Conservation (phyloP, 768 basidiomycete genomes). For the Austroboletus eburneus region DNA sequence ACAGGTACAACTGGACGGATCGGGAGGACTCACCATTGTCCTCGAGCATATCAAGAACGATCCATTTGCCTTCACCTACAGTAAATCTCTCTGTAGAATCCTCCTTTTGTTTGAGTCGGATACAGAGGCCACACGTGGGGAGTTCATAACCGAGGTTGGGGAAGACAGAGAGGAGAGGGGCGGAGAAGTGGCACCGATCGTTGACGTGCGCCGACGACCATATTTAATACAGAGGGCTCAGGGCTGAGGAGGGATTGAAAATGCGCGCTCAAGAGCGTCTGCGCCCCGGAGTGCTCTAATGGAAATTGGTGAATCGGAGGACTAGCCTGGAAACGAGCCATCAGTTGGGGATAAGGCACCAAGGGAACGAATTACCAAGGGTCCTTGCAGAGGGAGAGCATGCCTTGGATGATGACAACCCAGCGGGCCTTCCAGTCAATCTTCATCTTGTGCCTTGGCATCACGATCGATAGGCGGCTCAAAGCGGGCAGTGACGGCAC, state of each 20-base stretch:
- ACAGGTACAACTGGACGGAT: background rate
- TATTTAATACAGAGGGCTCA: conserved; percentile 43
- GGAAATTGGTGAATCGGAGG: conserved; percentile 36
- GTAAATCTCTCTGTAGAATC: background rate
- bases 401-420: conserved; percentile 56
- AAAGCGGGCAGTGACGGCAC: conserved; percentile 34
- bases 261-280: conserved; percentile 37
- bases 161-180: conserved; percentile 24
- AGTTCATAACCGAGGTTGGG: conserved; percentile 8
- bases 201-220: conserved; percentile 1
- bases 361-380: conserved; percentile 38
- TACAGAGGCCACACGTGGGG: background rate
- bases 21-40: conserved; percentile 35
- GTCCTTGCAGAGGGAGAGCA: conserved; percentile 50
- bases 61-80: conserved; percentile 39
- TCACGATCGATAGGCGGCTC: conserved; percentile 16
- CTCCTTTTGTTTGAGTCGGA: conserved; percentile 4
- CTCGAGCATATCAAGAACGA: conserved; percentile 49
- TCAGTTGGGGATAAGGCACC: conserved; percentile 4
- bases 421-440: conserved; percentile 63
- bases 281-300: conserved; percentile 43
- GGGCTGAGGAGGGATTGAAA: conserved; percentile 18
- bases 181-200: conserved; percentile 11
- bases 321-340: conserved; percentile 31
- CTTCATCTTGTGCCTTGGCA: conserved; percentile 27